Base-by-base conservation (phyloP, 2,329 filamentous ascomycete species). In the Magnaporthiopsis poae region DNA sequence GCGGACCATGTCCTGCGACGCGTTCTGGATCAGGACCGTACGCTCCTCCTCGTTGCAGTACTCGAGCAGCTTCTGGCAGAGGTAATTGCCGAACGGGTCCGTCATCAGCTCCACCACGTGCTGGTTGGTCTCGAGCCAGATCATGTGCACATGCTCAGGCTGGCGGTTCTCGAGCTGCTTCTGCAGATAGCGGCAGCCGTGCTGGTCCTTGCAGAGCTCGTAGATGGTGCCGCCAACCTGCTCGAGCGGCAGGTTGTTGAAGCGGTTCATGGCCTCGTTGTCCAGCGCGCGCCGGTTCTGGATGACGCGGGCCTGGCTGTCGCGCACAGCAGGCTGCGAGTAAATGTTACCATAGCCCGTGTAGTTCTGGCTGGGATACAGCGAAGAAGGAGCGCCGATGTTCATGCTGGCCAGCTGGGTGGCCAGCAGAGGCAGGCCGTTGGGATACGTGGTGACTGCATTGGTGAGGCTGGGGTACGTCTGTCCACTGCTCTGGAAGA, bases 71-170 rank as follows among this genome's bases (percentile, higher is more conserved):
- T 98, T 99, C 82, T 99, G 95, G 82, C 94, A 98, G 71, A 99
- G 88, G 21, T 99, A 99, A 82, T 99, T 99, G 76, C 95, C 95
- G 77, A 99, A 99, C 12, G 95, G 94, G 78, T 99, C 94, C 68
- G 92, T 97, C 95, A 99, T 99, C 70, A 99, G 84, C 81, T 99
- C 95, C 69, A 96, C 89, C 72, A 99, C 93, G 76, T 98, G 92
- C 74, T 90, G 85, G 75, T 94, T 92, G 65, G 93, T 96, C 81
- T 99, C 95, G 36, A 89, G 82, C 83, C 96, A 99, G 76, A 99
- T 98, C 82, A 93, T 88, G 76, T 96, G 90, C 65, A 97, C 86
- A 73, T 96, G 87, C 35, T 94, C 89, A 5, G 89, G 85, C 71
- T 89, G 88, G 72, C 90, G 90, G 74, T 96, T 94, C 79, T 99